These are phyloP conservation scores for Diaporthe eres DNA, from an alignment of 2,329 filamentous ascomycete genomes.

Conservation along the genomic window DNA sequence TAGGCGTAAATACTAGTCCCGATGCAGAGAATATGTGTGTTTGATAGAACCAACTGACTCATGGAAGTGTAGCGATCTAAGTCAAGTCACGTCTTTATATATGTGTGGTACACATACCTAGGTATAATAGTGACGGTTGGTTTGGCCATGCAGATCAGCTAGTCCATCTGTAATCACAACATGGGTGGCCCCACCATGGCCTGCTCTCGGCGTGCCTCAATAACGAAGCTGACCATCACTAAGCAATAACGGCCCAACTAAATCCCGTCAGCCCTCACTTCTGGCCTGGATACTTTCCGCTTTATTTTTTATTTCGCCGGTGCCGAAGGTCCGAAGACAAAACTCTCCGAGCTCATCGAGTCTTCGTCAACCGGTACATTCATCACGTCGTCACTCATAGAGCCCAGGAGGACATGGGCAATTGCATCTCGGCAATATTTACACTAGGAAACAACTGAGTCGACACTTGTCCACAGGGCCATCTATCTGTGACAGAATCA, in stretches of 20 bases:
- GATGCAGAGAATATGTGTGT: neutral
- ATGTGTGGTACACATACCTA: neutral
- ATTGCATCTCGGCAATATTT: neutral
- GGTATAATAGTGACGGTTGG: neutral
- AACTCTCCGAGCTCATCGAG: neutral
- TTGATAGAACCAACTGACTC: neutral
- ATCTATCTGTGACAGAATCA: no score
- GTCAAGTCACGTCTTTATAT: neutral
- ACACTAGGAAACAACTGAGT: neutral
- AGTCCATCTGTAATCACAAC: neutral
- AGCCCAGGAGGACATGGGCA: neutral
- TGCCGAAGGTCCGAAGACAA: neutral
- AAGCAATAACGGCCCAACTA: neutral
- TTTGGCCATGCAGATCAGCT: neutral
- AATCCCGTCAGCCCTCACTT: neutral
- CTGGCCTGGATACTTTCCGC: neutral
- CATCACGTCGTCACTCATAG: neutral
- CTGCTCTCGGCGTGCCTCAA: neutral
- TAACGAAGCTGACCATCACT: neutral
- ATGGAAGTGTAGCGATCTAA: neutral
- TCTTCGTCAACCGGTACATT: neutral
- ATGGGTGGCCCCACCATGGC: neutral
- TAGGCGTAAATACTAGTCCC: neutral
- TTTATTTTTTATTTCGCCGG: neutral
- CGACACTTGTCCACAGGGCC: no score